Percentiles rank a stretch among this genome's conserved stretches.
phyloP scores from a whole-genome alignment of 768 basidiomycete species.

The Podaxis carcinomalis region DNA sequence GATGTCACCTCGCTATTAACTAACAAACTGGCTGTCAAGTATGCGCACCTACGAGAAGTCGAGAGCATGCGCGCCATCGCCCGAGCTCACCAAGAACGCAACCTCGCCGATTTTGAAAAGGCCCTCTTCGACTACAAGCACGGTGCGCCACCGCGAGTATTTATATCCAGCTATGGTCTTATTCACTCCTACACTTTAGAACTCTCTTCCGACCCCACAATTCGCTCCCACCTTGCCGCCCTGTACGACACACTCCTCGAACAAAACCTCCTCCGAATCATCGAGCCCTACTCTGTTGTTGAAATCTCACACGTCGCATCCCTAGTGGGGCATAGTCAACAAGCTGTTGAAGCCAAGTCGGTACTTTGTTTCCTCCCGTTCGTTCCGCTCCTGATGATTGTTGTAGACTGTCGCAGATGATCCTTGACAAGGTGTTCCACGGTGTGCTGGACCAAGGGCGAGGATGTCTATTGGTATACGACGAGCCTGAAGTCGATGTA shows the following conservation, averaged over 20 bases:
- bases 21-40: slow-evolving; percentile 85
- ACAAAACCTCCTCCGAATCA: slow-evolving; percentile 91
- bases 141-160: slow-evolving; percentile 36
- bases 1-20: slow-evolving; percentile 85
- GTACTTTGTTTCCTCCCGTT: no score
- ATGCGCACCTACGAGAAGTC: slow-evolving; percentile 83
- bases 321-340: slow-evolving; percentile 78
- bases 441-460: slow-evolving; percentile 97
- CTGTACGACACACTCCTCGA: slow-evolving; percentile 95
- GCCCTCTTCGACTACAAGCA: slow-evolving; percentile 83
- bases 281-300: slow-evolving; percentile 93
- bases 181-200: slow-evolving; percentile 41
- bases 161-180: not conserved
- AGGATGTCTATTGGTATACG: slow-evolving; percentile 89
- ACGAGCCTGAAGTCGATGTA: slow-evolving; percentile 82
- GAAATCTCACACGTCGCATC: slow-evolving; percentile 91
- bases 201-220: slow-evolving; percentile 91
- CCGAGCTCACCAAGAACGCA: slow-evolving; percentile 87
- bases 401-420: slow-evolving; percentile 91
- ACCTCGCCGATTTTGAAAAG: slow-evolving; percentile 85
- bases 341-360: slow-evolving; percentile 89
- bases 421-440: slow-evolving; percentile 89
- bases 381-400: not conserved
- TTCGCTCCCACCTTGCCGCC: slow-evolving; percentile 89
- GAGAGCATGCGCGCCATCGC: slow-evolving; percentile 97